Evolutionary conservation across 805 yeast species (phyloP).

Genomic region (Ogataea siamensis): DNA sequence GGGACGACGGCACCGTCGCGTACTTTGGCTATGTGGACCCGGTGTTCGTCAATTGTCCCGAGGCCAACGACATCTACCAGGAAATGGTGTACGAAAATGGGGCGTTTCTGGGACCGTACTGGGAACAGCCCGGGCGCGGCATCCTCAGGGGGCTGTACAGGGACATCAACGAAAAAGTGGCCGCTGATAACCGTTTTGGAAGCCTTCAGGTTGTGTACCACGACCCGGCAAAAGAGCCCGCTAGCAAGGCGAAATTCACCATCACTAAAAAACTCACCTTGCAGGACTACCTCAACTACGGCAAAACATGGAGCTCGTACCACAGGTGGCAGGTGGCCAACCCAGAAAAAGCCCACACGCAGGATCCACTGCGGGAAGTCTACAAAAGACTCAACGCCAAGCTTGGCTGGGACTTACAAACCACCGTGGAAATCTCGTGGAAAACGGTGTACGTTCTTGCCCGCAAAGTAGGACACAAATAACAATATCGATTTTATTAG

Average conservation of each 20-base stretch:
- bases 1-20: constrained; percentile 51
- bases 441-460: constrained; percentile 51
- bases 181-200: constrained; percentile 31
- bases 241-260: neutral
- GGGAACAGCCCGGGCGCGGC: constrained; percentile 84
- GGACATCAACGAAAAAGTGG: constrained; percentile 41
- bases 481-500: constrained; percentile 15
- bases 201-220: constrained; percentile 34
- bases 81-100: constrained; percentile 43
- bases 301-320: constrained; percentile 70
- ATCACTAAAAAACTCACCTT: constrained; percentile 42
- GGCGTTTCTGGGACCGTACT: constrained; percentile 57
- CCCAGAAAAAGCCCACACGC: constrained; percentile 25
- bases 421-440: constrained; percentile 44
- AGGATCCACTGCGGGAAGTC: constrained; percentile 37
- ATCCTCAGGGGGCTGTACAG: constrained; percentile 45
- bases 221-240: constrained; percentile 18
- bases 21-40: constrained; percentile 83
- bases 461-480: constrained; percentile 28
- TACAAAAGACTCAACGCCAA: constrained; percentile 36
- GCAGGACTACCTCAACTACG: constrained; percentile 47
- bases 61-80: constrained; percentile 52
- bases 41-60: constrained; percentile 46
- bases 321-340: constrained; percentile 51
- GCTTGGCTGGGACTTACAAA: constrained; percentile 45